These are phyloP conservation scores for Aspergillus sp. DNA, from an alignment of 2,329 filamentous ascomycete genomes.

Conservation along the genomic window DNA sequence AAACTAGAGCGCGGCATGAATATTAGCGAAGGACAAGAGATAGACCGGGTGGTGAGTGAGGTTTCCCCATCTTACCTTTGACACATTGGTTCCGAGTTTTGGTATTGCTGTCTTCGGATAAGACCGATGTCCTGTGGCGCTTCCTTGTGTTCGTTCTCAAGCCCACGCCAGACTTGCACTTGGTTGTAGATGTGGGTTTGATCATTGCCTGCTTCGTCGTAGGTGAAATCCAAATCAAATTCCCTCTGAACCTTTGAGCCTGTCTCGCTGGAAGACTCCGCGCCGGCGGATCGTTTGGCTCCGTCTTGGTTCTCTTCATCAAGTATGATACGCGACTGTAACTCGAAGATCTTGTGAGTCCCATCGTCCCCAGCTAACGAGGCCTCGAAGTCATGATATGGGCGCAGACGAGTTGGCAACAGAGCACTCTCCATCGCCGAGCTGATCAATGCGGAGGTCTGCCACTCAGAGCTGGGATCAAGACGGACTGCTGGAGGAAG, in stretches of 20 bases:
- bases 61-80: conserved; percentile 25
- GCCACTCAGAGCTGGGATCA: conserved; percentile 69
- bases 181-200: conserved; percentile 35
- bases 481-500: conserved; percentile 60
- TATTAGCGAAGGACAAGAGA: conserved; percentile 4
- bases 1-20: conserved; percentile 24
- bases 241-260: conserved; percentile 23
- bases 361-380: conserved; percentile 59
- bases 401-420: conserved; percentile 63
- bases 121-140: conserved; percentile 23
- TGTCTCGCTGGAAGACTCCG: background rate
- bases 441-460: conserved; percentile 72
- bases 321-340: conserved; percentile 62
- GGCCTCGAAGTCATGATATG: conserved; percentile 35
- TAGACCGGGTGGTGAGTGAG: too few relatives aligned
- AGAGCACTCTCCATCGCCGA: conserved; percentile 76
- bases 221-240: conserved; percentile 40
- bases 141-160: conserved; percentile 14
- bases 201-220: conserved; percentile 22
- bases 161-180: conserved; percentile 31
- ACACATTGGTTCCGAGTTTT: conserved; percentile 32
- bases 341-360: conserved; percentile 73
- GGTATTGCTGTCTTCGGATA: conserved; percentile 28
- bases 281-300: background rate
- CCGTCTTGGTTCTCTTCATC: conserved; percentile 8